Conservation (phyloP, 192 early-diverging fungal genomes). For the Pilobolus umbonatus region DNA sequence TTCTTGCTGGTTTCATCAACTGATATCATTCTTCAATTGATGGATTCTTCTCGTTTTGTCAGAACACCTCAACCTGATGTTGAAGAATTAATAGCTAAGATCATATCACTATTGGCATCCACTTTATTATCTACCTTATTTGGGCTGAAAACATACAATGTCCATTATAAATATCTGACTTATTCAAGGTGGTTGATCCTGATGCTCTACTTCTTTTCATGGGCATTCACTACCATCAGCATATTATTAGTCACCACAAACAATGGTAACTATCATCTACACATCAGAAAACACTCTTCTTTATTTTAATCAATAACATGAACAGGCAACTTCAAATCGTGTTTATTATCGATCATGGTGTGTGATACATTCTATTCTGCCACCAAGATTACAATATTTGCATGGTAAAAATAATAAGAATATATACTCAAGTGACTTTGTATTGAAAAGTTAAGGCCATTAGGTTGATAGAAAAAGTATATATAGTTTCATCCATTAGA, state of each 20-base stretch:
- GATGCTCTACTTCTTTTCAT: conserved; percentile 39
- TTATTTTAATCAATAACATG: not conserved
- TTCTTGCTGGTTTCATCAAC: too few species aligned
- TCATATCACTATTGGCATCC: conserved; percentile 18
- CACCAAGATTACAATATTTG: conserved; percentile 41
- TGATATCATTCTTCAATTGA: too few species aligned
- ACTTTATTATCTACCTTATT: conserved; percentile 20
- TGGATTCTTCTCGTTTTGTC: too few species aligned
- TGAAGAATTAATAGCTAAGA: conserved; percentile 21
- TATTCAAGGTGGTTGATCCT: conserved; percentile 37
- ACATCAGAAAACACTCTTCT: not conserved
- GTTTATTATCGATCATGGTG: conserved; percentile 33
- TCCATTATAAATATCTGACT: conserved; percentile 27
- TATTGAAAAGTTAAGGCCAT: not conserved
- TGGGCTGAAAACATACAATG: conserved; percentile 28
- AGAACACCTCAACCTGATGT: conserved; percentile 22
- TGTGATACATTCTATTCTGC: conserved; percentile 45
- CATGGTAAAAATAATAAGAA: conserved; percentile 21
- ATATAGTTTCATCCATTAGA: conserved; percentile 12
- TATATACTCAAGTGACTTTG: not conserved
- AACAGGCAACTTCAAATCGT: conserved; percentile 31
- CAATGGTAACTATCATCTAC: conserved; percentile 22
- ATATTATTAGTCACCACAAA: conserved; percentile 41
- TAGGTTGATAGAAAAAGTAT: conserved; percentile 24
- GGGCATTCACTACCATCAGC: conserved; percentile 38